Base-by-base conservation (phyloP, 768 basidiomycete genomes). In the Amanita muscaria region DNA sequence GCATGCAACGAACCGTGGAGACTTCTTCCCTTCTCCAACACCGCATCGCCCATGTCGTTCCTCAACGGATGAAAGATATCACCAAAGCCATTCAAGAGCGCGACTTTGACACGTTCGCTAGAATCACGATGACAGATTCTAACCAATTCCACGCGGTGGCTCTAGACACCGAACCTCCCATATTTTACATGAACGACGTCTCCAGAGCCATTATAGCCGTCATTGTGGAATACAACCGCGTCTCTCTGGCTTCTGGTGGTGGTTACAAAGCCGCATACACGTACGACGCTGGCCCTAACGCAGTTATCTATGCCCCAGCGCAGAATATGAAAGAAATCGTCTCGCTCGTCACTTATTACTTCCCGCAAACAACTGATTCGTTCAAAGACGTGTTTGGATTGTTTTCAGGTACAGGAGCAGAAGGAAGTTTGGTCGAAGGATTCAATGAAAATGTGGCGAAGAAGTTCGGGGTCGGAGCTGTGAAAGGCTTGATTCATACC, bases 161-260 rank as follows among this genome's bases (percentile, higher is more conserved):
- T 40, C 82, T 98, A 51, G 96, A 99, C 66, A 98, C 96, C 0
- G 79, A 85, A 33, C 96, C 96, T 1, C 96, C 96, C 33, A 98
- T 98, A 64, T 98, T 99, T 64, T 99, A 99, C 72, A 83, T 99
- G 80, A 97, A 97, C 69, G 96, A 99, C 64, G 89, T 94, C 55
- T 86, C 82, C 46, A 76, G 87, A n/a, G 64, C 88, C n/a, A 89
- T 99, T 66, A 89, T 99, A 59, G 71, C 82, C 5, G 64, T 97
- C 57, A 73, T 99, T 53, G 83, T 86, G 32, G 96, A 98, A 66
- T 81, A 91, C 69, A 99, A 99, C 67, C 79, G 93, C 15, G 70
- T 88, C 16, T 70, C 79, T 1, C 64, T 83, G 27, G 80, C 68
- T 30, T 46, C 64, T 48, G 59, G 76, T 62, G 36, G 68, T 2